phyloP scores from a whole-genome alignment of 495 filamentous ascomycete species.

The Talaromyces liani region DNA sequence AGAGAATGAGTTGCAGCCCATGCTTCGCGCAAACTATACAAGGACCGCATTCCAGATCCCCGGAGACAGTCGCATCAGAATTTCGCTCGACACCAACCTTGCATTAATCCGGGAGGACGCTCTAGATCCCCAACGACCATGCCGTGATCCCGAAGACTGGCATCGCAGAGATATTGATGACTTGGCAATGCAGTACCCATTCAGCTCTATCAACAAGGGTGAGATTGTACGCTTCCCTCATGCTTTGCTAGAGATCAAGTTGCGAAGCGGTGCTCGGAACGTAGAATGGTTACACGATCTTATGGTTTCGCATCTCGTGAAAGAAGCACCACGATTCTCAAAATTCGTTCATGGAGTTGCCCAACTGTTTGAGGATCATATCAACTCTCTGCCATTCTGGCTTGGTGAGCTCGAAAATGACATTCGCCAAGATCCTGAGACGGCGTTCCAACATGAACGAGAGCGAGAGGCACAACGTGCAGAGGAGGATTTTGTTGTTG shows the following conservation, averaged over 20 bases:
- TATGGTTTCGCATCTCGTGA: constrained; percentile 86
- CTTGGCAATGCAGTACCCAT: constrained; percentile 75
- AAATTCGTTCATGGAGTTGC: constrained; percentile 96
- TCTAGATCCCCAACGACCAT: constrained; percentile 74
- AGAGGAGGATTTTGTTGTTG: constrained; percentile 82
- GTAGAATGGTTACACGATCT: constrained; percentile 86
- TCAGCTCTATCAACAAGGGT: constrained; percentile 73
- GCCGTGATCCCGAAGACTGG: constrained; percentile 81
- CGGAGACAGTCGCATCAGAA: constrained; percentile 79
- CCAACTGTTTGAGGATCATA: constrained; percentile 85
- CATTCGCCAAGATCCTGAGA: constrained; percentile 84
- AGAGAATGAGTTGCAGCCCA: constrained; percentile 69
- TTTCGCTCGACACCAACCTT: constrained; percentile 87
- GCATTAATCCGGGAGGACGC: constrained; percentile 90
- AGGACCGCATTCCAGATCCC: constrained; percentile 96
- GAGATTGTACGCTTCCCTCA: constrained; percentile 91
- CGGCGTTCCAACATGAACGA: constrained; percentile 87
- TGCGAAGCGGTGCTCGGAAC: constrained; percentile 65
- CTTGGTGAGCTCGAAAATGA: constrained; percentile 82
- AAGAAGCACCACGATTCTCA: constrained; percentile 81
- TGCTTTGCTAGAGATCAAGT: constrained; percentile 87
- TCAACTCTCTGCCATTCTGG: constrained; percentile 97
- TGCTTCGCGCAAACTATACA: constrained; percentile 86
- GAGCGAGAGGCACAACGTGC: constrained; percentile 68
- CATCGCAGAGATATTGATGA: constrained; percentile 87